Evolutionary conservation across 2,329 filamentous ascomycete genomes (phyloP).

Genomic region (Polychaeton citri): DNA sequence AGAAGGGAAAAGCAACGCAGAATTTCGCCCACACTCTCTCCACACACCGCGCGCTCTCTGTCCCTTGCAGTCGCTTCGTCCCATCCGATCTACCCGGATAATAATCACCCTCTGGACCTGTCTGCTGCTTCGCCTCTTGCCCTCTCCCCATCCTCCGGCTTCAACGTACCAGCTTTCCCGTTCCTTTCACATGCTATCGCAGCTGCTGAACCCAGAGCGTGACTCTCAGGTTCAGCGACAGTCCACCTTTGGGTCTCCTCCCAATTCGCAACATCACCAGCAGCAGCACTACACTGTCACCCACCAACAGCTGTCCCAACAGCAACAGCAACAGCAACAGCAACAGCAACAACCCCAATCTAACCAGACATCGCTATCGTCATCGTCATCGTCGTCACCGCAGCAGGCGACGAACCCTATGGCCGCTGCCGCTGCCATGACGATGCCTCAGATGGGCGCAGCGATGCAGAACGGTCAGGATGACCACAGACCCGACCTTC

Average conservation of each 20-base stretch:
- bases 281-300: no score
- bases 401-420: constrained; percentile 6
- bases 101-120: no score
- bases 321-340: constrained; percentile 2
- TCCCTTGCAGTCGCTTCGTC: no score
- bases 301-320: constrained; percentile 2
- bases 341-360: constrained; percentile 3
- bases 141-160: not conserved
- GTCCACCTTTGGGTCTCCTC: constrained; percentile 2
- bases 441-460: constrained; percentile 32
- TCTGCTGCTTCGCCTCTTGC: no score
- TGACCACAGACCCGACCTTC: constrained; percentile 66
- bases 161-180: no score
- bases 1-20: no score
- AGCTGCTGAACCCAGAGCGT: constrained; percentile 17
- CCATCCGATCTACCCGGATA: no score
- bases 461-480: constrained; percentile 49
- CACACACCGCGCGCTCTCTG: no score
- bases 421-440: constrained; percentile 34
- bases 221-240: constrained; percentile 10
- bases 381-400: constrained; percentile 4
- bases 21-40: no score
- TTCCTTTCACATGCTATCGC: constrained; percentile 18
- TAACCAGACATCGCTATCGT: constrained; percentile 5
- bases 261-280: no score